Base-by-base conservation (phyloP, 2,329 filamentous ascomycete genomes). In the Fusarium redolens region DNA sequence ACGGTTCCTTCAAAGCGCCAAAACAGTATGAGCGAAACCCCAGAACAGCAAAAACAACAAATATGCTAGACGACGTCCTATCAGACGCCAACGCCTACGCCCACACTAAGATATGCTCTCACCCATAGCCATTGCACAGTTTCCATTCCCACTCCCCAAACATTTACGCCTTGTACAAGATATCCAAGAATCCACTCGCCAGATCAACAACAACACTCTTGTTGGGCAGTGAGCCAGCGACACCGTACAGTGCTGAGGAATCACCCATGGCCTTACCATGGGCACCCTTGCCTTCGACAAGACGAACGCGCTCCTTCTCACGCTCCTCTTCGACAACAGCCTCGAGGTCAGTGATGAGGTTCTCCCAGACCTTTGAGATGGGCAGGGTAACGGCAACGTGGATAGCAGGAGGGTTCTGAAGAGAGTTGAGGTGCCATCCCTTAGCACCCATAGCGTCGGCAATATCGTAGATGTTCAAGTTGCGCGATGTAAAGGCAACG, bases 341-440 rank as follows among this genome's bases (percentile, higher is more conserved):
- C 83, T 92, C 90, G 22, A 93, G 83, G 81, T 99, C 96, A 13
- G 84, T 83, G 56, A 96, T 88, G 61, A 99, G 86, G 78, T 89
- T 88, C 79, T 98, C 95, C 80, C 93, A 93, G 5, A 92, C 94
- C 77, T 92, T 92, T 28, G 91, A 91, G 52, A 97, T 93, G 20
- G 96, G 96, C 76, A 97, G 82, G 2, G 96, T 99, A 43, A 98
- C 95, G 17, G 96, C 96, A 43, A 98, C 90, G 81, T 99, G 96
- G 61, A 99, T 94, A 25, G 95, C 96, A 0, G 96, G 92, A 5
- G 96, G 96, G 77, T 90, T 92, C 84, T 99, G 96, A 71, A 99
- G 87, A 5, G 95, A 94, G 79, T 98, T 99, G 67, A 99, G 87
- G 83, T 99, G 96, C 96, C 96, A 99, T 6, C 96, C 96, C 79